These are phyloP conservation scores for Chalaropsis ovoidea DNA, from an alignment of 2,329 filamentous ascomycete species.

Conservation along the genomic window DNA sequence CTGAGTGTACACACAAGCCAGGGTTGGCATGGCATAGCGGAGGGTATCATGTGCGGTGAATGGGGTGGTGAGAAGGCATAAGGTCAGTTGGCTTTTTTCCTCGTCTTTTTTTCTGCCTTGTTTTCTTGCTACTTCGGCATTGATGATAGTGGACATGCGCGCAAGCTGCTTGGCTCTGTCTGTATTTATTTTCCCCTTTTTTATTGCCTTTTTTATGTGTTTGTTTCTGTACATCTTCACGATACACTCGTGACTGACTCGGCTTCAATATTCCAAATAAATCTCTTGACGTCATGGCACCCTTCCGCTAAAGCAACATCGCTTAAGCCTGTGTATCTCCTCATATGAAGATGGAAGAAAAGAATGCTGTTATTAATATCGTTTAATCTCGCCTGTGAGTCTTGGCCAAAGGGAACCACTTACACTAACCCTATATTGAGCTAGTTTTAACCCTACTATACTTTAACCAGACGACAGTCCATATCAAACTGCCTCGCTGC, in stretches of 20 bases:
- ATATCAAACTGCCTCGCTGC: not conserved
- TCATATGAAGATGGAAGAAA: too few species aligned
- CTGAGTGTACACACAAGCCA: too few species aligned
- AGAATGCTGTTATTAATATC: constrained; percentile 5
- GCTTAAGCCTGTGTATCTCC: too few species aligned
- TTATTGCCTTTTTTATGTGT: not conserved
- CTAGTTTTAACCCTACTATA: not conserved
- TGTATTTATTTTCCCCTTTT: not conserved
- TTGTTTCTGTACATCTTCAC: not conserved
- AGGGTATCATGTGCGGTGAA: not conserved
- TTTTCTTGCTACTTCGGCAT: too few species aligned
- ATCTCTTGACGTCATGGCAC: not conserved
- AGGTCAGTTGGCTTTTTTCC: not conserved
- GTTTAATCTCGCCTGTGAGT: not conserved
- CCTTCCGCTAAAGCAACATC: too few species aligned
- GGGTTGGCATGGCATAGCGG: not conserved
- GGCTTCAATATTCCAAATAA: not conserved
- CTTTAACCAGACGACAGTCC: not conserved
- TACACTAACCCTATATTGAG: not conserved
- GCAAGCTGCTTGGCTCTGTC: not conserved
- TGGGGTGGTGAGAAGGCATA: too few species aligned
- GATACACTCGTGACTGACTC: not conserved
- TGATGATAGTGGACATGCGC: not conserved
- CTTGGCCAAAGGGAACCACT: not conserved
- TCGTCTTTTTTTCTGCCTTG: not conserved